Evolutionary conservation across 2,329 filamentous ascomycete genomes (phyloP).

Genomic region (Aspergillus cejpii): DNA sequence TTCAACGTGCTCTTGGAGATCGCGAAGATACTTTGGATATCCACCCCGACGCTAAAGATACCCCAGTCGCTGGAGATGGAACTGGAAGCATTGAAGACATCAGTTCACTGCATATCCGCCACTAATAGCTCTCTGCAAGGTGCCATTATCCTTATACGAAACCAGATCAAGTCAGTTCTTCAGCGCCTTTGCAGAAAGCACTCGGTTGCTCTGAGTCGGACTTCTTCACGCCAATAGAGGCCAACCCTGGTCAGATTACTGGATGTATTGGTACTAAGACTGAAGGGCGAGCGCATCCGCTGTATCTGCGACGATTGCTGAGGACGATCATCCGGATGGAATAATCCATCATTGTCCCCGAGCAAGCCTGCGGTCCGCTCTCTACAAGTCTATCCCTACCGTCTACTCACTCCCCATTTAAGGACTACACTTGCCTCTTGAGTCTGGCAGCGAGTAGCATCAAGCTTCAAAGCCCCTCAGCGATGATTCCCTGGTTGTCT

Average conservation of each 20-base stretch:
- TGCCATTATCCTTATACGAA: neutral
- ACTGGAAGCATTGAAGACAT: conserved; percentile 46
- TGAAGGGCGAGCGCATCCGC: neutral
- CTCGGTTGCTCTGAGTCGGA: neutral
- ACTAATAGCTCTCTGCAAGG: conserved; percentile 19
- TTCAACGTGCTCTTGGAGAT: conserved; percentile 63
- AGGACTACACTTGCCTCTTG: neutral
- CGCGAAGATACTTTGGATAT: conserved; percentile 27
- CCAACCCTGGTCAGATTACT: neutral
- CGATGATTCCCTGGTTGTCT: neutral
- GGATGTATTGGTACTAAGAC: neutral
- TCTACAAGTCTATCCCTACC: neutral
- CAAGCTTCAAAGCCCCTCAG: conserved; percentile 1
- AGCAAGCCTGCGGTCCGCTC: neutral
- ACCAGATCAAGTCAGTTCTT: neutral
- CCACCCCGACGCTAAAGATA: conserved; percentile 26
- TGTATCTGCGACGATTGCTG: neutral
- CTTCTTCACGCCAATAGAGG: neutral
- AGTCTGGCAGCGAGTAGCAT: neutral
- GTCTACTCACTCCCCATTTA: conserved; percentile 1
- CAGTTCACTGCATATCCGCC: conserved; percentile 37
- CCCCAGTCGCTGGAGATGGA: conserved; percentile 28
- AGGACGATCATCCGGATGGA: neutral
- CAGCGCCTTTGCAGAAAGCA: neutral
- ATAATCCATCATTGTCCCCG: neutral